phyloP scores from a whole-genome alignment of 495 filamentous ascomycete species.

The Penicillium pulvis region DNA sequence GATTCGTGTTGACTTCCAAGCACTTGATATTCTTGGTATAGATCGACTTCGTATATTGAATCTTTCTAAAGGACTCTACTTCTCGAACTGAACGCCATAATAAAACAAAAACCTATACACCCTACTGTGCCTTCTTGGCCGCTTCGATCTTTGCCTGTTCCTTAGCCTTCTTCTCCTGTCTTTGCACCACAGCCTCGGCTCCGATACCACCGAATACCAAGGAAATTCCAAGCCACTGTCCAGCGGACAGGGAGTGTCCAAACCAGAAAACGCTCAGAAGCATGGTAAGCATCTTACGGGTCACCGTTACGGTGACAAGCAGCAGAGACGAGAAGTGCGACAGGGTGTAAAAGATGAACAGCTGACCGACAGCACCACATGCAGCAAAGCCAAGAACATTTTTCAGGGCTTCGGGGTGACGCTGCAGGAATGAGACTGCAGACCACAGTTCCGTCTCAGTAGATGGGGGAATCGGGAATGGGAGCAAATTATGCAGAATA shows the following conservation, averaged over 20 bases:
- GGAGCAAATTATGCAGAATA: conserved; percentile 67
- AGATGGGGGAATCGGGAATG: conserved; percentile 54
- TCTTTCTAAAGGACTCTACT: neutral
- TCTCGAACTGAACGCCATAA: neutral
- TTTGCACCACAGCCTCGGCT: conserved; percentile 79
- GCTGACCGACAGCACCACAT: conserved; percentile 92
- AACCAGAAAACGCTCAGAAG: conserved; percentile 93
- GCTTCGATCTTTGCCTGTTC: conserved; percentile 62
- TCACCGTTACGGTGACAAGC: conserved; percentile 95
- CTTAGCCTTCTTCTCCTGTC: conserved; percentile 82
- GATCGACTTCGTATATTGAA: neutral
- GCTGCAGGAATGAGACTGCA: conserved; percentile 76
- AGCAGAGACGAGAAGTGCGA: conserved; percentile 87
- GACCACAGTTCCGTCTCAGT: conserved; percentile 68
- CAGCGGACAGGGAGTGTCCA: conserved; percentile 78
- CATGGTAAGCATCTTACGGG: conserved; percentile 99
- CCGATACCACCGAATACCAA: conserved; percentile 96
- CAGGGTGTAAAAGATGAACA: conserved; percentile 98
- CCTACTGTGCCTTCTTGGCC: conserved; percentile 43
- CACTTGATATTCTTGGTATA: neutral
- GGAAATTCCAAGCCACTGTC: conserved; percentile 90
- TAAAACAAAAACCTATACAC: neutral
- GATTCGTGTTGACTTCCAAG: neutral
- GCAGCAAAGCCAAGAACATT: conserved; percentile 88
- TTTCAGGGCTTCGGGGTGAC: conserved; percentile 75